These are phyloP conservation scores for Oldenlandia corymbosa DNA, from an alignment of 257 asterid species.

Conservation along the genomic window DNA sequence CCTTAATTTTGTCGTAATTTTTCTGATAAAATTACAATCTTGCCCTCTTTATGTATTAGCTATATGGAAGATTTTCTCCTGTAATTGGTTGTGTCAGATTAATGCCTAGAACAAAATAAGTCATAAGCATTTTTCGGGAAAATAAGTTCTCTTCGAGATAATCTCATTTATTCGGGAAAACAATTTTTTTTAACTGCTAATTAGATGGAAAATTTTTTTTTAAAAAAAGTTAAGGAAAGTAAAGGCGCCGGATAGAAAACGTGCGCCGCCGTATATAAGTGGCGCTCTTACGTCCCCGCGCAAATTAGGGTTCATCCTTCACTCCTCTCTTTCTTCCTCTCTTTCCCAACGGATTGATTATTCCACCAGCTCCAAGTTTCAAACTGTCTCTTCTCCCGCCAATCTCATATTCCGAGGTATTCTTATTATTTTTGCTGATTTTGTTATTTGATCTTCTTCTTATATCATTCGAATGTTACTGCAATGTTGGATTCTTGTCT, in stretches of 20 bases:
- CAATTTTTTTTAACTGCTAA: too few species aligned
- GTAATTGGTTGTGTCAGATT: too few species aligned
- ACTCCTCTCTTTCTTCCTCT: slow-evolving; percentile 2
- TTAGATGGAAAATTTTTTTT: too few species aligned
- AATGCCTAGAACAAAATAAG: too few species aligned
- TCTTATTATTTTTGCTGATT: not conserved
- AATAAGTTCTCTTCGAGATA: too few species aligned
- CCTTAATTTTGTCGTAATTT: too few species aligned
- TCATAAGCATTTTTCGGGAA: too few species aligned
- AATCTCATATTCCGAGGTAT: not conserved
- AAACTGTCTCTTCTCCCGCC: not conserved
- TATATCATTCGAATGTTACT: not conserved
- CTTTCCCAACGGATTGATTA: slow-evolving; percentile 19
- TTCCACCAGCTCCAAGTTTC: not conserved
- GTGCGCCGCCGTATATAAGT: slow-evolving; percentile 50
- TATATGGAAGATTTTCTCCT: too few species aligned
- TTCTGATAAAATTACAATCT: too few species aligned
- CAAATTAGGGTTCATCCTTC: slow-evolving; percentile 72
- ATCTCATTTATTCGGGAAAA: too few species aligned
- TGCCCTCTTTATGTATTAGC: too few species aligned
- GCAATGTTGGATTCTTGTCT: not conserved
- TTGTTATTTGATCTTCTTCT: not conserved
- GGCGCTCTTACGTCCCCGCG: slow-evolving; percentile 43
- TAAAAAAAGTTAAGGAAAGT: too few species aligned
- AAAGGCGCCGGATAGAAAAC: slow-evolving; percentile 55